Evolutionary conservation across 2,329 filamentous ascomycete genomes (phyloP), one percentile per base, ranked within the genome.

Genomic region (Diaporthe capsici): DNA sequence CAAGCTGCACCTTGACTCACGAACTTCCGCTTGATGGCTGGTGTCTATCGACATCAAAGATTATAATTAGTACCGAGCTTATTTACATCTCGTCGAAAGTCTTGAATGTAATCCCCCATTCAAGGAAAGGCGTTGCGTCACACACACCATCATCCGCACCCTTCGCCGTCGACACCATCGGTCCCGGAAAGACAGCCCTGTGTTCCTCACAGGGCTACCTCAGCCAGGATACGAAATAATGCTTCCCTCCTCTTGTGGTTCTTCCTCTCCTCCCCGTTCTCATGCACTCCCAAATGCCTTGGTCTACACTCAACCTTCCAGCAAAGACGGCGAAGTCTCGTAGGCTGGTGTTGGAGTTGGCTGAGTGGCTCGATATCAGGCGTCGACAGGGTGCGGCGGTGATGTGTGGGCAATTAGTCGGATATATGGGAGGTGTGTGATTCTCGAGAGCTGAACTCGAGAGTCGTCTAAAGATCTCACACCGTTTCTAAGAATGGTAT

Each of bases 391-490:
- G 42, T 60, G 67, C 34, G 47, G 51, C 28, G 71, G 67, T 57
- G 44, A 44, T 31, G 61, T 39, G 71, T 53, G 44, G 74, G 74
- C 57, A 76, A 73, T 58, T 61, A 68, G 71, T 76, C 71, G 74
- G 71, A 71, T 71, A 44, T 76, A 55, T 70, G 74, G 74, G 71
- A 76, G 74, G 61, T 60, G 47, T 44, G 63, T 60, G 55, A 57
- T 71, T 44, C 71, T 65, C 63, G 71, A 63, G 63, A 61, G 57
- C 63, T 71, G 39, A 51, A 49, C n/a, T 65, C 71, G 71, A 76
- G 73, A 65, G 53, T 65, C 74, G 71, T 73, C 71, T 74, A 76
- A 61, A 68, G 60, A 70, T 68, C 44, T 44, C 25, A 28, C 22
- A 25, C 57, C 55, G 22, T 22, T 42, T 76, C 61, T 76, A 73